Evolutionary conservation across 495 filamentous ascomycete species (phyloP), one percentile per base, ranked within the genome.

Genomic region (Aspergillus diversus): DNA sequence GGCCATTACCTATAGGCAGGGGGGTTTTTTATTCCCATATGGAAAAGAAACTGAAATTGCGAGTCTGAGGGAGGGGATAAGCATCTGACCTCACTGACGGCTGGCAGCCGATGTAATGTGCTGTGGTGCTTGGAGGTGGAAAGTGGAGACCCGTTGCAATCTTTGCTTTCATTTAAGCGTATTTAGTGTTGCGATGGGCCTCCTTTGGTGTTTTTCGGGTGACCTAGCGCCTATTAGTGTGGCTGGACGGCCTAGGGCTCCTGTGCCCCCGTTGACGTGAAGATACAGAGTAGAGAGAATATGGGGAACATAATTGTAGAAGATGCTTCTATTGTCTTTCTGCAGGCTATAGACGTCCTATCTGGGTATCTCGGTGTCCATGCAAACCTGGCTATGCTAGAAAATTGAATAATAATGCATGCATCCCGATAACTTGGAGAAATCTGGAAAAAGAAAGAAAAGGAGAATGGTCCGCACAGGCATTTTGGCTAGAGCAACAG

Each of bases 361-460:
- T 51, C 17, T 57, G 58, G 63, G 65, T 69, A 72, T 71, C 59
- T 65, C 34, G 51, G 60, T 71, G 63, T 61, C 60, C 50, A 70
- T 53, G 27, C 32, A 61, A 57, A 65, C 61, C 66, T 69, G 68
- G 71, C 66, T 72, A 75, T 71, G 64, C 47, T 63, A 68, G n/a
- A 61, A 65, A 55, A 51, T 56, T 66, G 47, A 61, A 59, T 66
- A 68, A 21, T 57, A 64, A 71, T 70, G 62, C 69, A 73, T 64
- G 59, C 48, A 68, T 55, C 57, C 59, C 55, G 56, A 48, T 31
- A 31, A 33, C 39, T 54, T 51, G 59, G 42, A 49, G 27, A 39
- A 64, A 58, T 64, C 16, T 15, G 21, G n/a, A 52, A 57, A 34
- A 58, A 63, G 33, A 64, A 59, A 52, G 27, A 49, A 47, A 53